These are phyloP conservation scores for Hippophae gyantsensis DNA, from an alignment of 306 rosid species.

Conservation along the genomic window DNA sequence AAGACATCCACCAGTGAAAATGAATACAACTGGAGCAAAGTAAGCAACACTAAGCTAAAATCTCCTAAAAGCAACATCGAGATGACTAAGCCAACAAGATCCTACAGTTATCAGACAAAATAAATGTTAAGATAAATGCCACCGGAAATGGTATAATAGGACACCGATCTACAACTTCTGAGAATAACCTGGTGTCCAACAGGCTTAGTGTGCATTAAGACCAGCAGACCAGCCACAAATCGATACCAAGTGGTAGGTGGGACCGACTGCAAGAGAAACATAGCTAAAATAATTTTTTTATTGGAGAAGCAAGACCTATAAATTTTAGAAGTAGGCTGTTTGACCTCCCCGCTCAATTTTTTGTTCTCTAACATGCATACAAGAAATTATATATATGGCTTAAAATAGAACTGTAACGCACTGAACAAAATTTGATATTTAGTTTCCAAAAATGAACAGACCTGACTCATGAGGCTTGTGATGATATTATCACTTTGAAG, in stretches of 20 bases:
- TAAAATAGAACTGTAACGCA: too few species aligned
- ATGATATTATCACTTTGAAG: constrained; percentile 84
- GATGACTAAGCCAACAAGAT: constrained; percentile 95
- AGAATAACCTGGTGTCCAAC: constrained; percentile 96
- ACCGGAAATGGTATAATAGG: not conserved
- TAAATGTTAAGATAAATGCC: constrained; percentile 5
- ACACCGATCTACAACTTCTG: not conserved
- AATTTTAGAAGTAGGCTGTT: constrained; percentile 1
- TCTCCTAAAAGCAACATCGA: constrained; percentile 96
- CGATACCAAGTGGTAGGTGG: constrained; percentile 96
- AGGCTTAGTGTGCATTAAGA: constrained; percentile 94
- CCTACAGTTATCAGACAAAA: constrained; percentile 50
- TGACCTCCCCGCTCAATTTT: not conserved
- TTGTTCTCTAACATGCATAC: not conserved
- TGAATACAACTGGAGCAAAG: constrained; percentile 91
- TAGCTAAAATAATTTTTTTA: not conserved
- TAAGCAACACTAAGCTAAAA: constrained; percentile 95
- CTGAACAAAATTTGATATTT: too few species aligned
- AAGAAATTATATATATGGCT: too few species aligned
- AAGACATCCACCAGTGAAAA: constrained; percentile 78
- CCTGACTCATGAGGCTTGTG: constrained; percentile 98
- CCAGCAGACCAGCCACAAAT: constrained; percentile 89
- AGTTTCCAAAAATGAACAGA: constrained; percentile 31
- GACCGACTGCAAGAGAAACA: constrained; percentile 48
- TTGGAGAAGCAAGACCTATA: not conserved